These are phyloP conservation scores for Mortierella sp. DNA, from an alignment of 371 early-diverging fungal genomes.

Conservation along the genomic window DNA sequence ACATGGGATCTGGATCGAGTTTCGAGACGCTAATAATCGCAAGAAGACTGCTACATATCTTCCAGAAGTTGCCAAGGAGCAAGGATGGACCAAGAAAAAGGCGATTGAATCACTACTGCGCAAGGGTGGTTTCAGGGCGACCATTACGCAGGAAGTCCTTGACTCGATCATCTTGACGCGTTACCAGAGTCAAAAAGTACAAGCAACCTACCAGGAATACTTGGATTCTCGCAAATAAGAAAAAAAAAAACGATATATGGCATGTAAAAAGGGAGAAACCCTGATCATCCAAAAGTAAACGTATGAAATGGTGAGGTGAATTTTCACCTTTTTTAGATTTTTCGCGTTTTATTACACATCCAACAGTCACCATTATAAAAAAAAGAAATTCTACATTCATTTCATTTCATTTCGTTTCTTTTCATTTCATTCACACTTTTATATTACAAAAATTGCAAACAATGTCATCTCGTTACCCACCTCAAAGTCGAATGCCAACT, in stretches of 20 bases:
- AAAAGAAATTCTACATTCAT: neutral
- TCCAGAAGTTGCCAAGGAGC: slow-evolving; percentile 88
- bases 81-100: slow-evolving; percentile 85
- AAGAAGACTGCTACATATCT: slow-evolving; percentile 87
- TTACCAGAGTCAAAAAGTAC: slow-evolving; percentile 83
- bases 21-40: slow-evolving; percentile 64
- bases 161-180: slow-evolving; percentile 76
- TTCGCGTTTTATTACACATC: neutral
- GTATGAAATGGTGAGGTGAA: too few species aligned
- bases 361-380: neutral
- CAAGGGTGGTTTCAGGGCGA: slow-evolving; percentile 84
- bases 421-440: neutral
- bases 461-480: slow-evolving; percentile 44
- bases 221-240: slow-evolving; percentile 13
- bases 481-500: slow-evolving; percentile 50
- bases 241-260: neutral
- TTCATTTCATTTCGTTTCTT: neutral
- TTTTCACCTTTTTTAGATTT: neutral
- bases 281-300: neutral
- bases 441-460: neutral
- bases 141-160: slow-evolving; percentile 70
- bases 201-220: slow-evolving; percentile 77
- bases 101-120: slow-evolving; percentile 86
- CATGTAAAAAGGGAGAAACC: neutral
- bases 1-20: slow-evolving; percentile 96